A percentile compares a stretch with the other conserved stretches of the same genome.
phyloP scores from a whole-genome alignment of 352 stramenopile genomes.

The Thraustochytrium striatum region DNA sequence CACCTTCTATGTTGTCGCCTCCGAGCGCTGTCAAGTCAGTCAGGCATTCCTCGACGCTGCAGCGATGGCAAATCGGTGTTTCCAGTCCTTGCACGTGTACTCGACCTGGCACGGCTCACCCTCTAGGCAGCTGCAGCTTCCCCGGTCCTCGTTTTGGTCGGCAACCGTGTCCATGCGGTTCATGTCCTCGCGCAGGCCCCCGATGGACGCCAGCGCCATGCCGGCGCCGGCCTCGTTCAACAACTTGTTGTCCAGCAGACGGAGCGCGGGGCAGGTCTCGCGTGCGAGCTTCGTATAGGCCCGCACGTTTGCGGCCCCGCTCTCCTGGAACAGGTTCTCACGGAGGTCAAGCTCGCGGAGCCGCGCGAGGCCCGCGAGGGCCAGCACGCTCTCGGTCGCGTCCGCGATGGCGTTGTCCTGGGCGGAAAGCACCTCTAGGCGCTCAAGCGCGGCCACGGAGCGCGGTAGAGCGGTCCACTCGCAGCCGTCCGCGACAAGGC shows the following conservation, averaged over 20 bases:
- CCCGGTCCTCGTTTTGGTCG: constrained; percentile 35
- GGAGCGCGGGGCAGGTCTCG: not conserved
- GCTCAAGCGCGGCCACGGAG: not conserved
- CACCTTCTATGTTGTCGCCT: not conserved
- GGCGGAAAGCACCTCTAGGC: not conserved
- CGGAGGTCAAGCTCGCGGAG: constrained; percentile 27
- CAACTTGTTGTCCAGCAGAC: constrained; percentile 21
- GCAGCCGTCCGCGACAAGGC: constrained; percentile 26
- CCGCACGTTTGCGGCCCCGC: not conserved
- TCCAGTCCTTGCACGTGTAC: constrained; percentile 44
- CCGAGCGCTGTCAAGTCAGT: too few relatives aligned
- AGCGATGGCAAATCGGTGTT: constrained; percentile 22
- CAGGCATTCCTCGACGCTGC: too few relatives aligned
- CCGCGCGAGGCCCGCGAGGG: not conserved
- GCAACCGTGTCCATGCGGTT: constrained; percentile 35
- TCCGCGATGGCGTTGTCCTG: constrained; percentile 27
- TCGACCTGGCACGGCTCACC: not conserved
- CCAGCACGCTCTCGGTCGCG: not conserved
- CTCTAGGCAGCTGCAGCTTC: constrained; percentile 33
- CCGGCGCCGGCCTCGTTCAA: not conserved
- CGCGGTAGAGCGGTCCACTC: not conserved
- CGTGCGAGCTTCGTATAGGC: not conserved
- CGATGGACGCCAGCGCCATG: not conserved
- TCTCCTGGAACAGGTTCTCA: constrained; percentile 32
- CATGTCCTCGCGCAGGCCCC: constrained; percentile 14